Base-by-base conservation (phyloP, 2,329 filamentous ascomycete species). In the Metarhizium anisopliae region DNA sequence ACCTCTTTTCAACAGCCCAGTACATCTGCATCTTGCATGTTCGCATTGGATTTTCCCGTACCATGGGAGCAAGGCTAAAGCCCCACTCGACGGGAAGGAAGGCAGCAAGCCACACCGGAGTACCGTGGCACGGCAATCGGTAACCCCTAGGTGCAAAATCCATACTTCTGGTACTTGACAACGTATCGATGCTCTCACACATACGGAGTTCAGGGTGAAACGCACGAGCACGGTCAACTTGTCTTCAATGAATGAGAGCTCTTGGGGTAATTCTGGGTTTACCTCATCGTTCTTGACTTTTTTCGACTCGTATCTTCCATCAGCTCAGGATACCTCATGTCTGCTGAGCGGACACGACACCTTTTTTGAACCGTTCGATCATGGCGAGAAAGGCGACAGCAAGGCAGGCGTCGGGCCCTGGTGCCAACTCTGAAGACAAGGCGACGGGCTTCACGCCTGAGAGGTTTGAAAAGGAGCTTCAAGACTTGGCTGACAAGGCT, bases 381-480 rank as follows among this genome's bases (percentile, higher is more conserved):
- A 55, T 55, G 55, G 51, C 25, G 14, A 16, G 43, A 40, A 32
- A 54, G 47, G 40, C 42, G 11, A 36, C 47, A 7, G 16, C 51
- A 47, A 45, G 51, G 47, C 43, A 18, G 18, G 42, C 53, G 16
- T 51, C 49, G 53, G 42, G 50, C 42, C n/a, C 53, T 13, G 14
- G 51, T 16, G 49, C 53, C 20, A 49, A 38, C 25, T 43, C 53
- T 16, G 51, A 50, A 45, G 47, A 54, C 55, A 54, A 60, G 57
- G 56, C 67, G 14, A 59, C 68, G 53, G 63, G 71, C 43, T 73
- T 77, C 64, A 77, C 76, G 4, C 75, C 76, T n/a, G 72, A 79
- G 58, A 72, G 71, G 51, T 82, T 82, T 62, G 78, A 82, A 62
- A 70, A 71, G 56, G 80, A 84, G 61, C 77, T 83, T 55, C 72